Conservation (phyloP, 2,329 filamentous ascomycete species). For the Pleoardoris graminearum region DNA sequence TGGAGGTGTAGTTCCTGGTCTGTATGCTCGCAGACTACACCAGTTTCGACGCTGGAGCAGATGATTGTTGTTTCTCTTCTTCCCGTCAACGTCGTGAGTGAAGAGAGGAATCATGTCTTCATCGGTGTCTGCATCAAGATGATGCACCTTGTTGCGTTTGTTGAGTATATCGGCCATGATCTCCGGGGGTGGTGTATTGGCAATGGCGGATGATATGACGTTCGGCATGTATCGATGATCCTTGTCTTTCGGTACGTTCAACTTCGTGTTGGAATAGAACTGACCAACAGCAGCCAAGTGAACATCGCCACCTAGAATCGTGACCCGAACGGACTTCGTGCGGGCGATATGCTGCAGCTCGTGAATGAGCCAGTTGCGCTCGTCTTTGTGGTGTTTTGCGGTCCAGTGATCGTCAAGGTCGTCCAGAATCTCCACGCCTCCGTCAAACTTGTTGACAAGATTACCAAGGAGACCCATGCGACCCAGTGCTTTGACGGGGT, state of each 20-base stretch:
- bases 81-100: constrained; percentile 83
- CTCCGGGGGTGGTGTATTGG: constrained; percentile 85
- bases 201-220: constrained; percentile 90
- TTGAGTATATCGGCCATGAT: constrained; percentile 90
- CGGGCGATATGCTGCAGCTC: constrained; percentile 92
- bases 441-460: constrained; percentile 86
- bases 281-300: constrained; percentile 91
- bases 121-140: constrained; percentile 73
- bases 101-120: constrained; percentile 97
- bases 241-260: constrained; percentile 74
- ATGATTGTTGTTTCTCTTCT: constrained; percentile 85
- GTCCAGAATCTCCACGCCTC: constrained; percentile 87
- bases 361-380: constrained; percentile 83
- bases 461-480: constrained; percentile 77
- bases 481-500: constrained; percentile 85
- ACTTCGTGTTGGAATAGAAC: constrained; percentile 88
- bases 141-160: constrained; percentile 79
- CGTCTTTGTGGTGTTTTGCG: constrained; percentile 88
- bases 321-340: constrained; percentile 88
- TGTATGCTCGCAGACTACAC: constrained; percentile 88
- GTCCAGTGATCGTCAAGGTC: constrained; percentile 98
- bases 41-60: constrained; percentile 90
- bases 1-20: constrained; percentile 74
- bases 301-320: constrained; percentile 91
- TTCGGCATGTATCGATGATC: constrained; percentile 98